Conservation (phyloP, 768 basidiomycete species). For the Fibroporia radiculosa region DNA sequence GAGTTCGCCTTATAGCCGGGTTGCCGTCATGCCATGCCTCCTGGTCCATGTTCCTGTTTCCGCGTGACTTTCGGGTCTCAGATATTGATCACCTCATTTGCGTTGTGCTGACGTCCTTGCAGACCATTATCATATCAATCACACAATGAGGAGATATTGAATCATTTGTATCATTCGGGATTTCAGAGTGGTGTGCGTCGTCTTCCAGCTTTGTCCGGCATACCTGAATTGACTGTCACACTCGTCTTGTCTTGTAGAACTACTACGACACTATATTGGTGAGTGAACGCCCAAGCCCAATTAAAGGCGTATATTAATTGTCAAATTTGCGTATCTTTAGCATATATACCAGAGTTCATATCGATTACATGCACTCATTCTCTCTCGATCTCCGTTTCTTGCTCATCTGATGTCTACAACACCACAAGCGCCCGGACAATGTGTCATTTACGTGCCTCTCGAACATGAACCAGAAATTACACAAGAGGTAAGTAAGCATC, state of each 20-base stretch:
- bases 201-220: neutral
- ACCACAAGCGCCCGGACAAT: constrained; percentile 55
- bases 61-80: neutral
- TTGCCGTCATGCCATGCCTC: too few species aligned
- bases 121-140: constrained; percentile 38
- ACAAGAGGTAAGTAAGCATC: constrained; percentile 54
- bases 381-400: constrained; percentile 83
- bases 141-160: constrained; percentile 73
- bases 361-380: constrained; percentile 75
- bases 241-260: constrained; percentile 39
- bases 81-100: too few species aligned
- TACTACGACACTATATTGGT: constrained; percentile 79
- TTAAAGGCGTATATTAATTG: constrained; percentile 3
- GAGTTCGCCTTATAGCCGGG: too few species aligned
- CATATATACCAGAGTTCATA: constrained; percentile 71
- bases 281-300: constrained; percentile 22
- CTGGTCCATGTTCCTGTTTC: neutral
- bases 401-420: constrained; percentile 84
- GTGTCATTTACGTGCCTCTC: constrained; percentile 66
- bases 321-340: constrained; percentile 27
- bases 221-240: neutral
- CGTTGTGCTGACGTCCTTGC: too few species aligned
- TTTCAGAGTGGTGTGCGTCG: constrained; percentile 74
- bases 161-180: constrained; percentile 71
- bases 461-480: constrained; percentile 78